phyloP scores from a whole-genome alignment of 2,329 filamentous ascomycete genomes.

The Venturiaceae sp. region DNA sequence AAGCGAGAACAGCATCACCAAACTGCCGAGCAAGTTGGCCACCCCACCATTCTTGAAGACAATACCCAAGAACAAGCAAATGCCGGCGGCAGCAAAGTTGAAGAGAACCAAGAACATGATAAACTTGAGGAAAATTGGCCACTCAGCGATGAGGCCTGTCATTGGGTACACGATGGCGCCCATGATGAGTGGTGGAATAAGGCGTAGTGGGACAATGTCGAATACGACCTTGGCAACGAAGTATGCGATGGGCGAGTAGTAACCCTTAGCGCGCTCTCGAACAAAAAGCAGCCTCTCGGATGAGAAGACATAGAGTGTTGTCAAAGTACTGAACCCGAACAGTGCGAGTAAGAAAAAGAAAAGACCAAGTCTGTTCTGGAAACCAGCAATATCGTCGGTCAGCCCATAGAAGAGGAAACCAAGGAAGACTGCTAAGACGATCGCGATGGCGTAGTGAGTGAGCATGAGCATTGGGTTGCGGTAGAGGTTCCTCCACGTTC shows the following conservation, averaged over 20 bases:
- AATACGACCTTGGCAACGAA: slow-evolving; percentile 97
- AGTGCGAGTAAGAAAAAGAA: slow-evolving; percentile 96
- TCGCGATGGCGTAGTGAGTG: slow-evolving; percentile 95
- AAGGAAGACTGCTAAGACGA: slow-evolving; percentile 84
- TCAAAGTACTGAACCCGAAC: slow-evolving; percentile 94
- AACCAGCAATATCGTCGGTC: slow-evolving; percentile 91
- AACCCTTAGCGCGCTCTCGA: slow-evolving; percentile 89
- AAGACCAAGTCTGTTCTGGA: slow-evolving; percentile 92
- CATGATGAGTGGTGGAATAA: slow-evolving; percentile 91
- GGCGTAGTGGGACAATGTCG: slow-evolving; percentile 86
- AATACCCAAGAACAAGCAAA: slow-evolving; percentile 94
- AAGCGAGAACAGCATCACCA: slow-evolving; percentile 96
- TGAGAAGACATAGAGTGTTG: slow-evolving; percentile 87
- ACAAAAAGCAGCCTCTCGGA: slow-evolving; percentile 85
- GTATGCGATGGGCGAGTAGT: slow-evolving; percentile 90
- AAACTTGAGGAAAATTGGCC: slow-evolving; percentile 80
- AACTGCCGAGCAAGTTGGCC: slow-evolving; percentile 83
- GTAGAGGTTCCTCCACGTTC: slow-evolving; percentile 96
- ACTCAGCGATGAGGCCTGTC: slow-evolving; percentile 81
- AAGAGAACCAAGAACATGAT: slow-evolving; percentile 88
- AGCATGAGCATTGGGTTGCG: slow-evolving; percentile 97
- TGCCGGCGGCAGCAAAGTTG: slow-evolving; percentile 86
- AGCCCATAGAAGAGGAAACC: slow-evolving; percentile 95
- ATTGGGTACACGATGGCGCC: slow-evolving; percentile 95
- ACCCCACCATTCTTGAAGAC: slow-evolving; percentile 86